Base-by-base conservation (phyloP, 371 early-diverging fungal species). In the Rhizomucor pusillus region DNA sequence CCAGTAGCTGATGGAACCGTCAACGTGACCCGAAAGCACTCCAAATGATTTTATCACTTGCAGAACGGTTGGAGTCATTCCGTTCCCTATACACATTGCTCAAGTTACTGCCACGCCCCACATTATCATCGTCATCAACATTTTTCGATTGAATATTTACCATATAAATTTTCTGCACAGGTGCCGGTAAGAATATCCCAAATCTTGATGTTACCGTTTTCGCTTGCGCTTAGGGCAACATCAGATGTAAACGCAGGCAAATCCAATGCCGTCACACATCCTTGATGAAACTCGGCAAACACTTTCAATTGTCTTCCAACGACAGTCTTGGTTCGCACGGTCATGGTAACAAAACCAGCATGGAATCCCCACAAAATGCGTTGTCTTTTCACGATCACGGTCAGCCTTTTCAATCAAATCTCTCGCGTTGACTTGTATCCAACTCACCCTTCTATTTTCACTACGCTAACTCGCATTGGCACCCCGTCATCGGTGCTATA, bases 321-420 rank as follows among this genome's bases (percentile, higher is more conserved):
- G 11, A 45, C 49, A 1, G 60, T 49, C 29, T 53, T 62, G 19
- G 49, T 55, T 12, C 29, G 59, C 37, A 25, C 69, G 2, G 73
- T 66, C 36, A 80, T 52, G 7, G 75, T 75, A 16, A 80, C 59
- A 47, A 45, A 71, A 0, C 78, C 76, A 14, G 60, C 22, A 5
- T 40, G 50, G 52, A 66, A 70, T 18, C 80, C 78, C 80, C 80
- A 80, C 6, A 75, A 37, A 24, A 75, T 74, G 13, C 76, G 72
- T 43, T 75, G 63, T n/a, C 72, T 67, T 48, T 20, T 12, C 11
- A 24, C 13, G 1, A 24, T 40, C 36, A 14, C 22, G 5, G 35
- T 10, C 0, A 12, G 35, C 36, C 22, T 18, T 16, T 33, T 5
- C 35, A 43, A 45, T 16, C 16, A 0, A 12, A 37, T 37, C 22